Evolutionary conservation across 331 rosid genomes (phyloP).

Genomic region (Pyrus hybrid): DNA sequence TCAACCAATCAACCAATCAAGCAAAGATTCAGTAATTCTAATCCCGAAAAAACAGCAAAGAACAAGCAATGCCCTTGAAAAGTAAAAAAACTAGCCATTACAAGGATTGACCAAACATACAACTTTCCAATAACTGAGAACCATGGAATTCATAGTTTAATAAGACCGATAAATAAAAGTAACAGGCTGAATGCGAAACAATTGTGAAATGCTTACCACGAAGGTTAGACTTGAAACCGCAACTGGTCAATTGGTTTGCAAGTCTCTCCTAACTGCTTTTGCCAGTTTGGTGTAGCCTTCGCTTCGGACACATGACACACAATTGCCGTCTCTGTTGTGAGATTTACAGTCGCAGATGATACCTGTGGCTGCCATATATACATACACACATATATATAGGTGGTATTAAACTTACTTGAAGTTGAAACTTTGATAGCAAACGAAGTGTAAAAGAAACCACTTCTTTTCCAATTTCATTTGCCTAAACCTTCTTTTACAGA

Average conservation of each 20-base stretch:
- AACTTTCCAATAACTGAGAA: neutral
- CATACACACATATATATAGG: neutral
- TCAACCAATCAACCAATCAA: too few relatives aligned
- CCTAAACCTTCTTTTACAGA: too few relatives aligned
- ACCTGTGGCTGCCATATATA: conserved; percentile 63
- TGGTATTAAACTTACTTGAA: neutral
- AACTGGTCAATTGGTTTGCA: conserved; percentile 74
- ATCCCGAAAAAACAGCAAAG: too few relatives aligned
- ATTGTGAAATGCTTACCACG: conserved; percentile 37
- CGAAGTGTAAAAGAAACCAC: too few relatives aligned
- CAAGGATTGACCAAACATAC: neutral
- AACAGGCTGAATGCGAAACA: neutral
- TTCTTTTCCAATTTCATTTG: too few relatives aligned
- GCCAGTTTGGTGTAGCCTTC: conserved; percentile 52
- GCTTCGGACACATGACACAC: conserved; percentile 65
- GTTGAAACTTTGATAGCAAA: neutral
- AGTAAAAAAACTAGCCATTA: neutral
- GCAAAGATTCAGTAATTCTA: too few relatives aligned
- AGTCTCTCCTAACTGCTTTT: conserved; percentile 71
- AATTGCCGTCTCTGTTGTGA: conserved; percentile 76
- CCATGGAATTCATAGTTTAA: neutral
- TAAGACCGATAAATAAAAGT: neutral
- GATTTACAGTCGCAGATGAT: conserved; percentile 77
- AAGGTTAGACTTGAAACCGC: conserved; percentile 73
- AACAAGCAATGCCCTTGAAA: neutral